These are phyloP conservation scores for Plasmopara viticola DNA, from an alignment of 352 stramenopile genomes.

Conservation along the genomic window DNA sequence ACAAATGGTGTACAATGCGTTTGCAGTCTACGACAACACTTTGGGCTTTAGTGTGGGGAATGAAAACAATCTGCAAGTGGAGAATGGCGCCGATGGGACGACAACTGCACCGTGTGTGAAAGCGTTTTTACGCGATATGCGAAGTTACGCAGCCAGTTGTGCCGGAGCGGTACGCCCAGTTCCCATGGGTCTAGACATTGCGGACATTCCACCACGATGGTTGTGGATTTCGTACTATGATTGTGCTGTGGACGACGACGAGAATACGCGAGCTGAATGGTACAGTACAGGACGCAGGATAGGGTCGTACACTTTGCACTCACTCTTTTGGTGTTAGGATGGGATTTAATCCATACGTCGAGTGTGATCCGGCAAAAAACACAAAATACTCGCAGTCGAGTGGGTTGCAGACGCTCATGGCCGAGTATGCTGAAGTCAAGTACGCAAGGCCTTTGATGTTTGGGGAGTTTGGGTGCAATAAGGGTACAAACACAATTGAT, in stretches of 20 bases:
- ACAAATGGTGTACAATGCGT: slow-evolving; percentile 66
- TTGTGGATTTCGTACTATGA: slow-evolving; percentile 69
- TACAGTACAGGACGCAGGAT: too few relatives aligned
- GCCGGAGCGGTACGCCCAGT: slow-evolving; percentile 31
- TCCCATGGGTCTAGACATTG: slow-evolving; percentile 57
- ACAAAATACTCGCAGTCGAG: slow-evolving; percentile 46
- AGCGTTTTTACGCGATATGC: slow-evolving; percentile 49
- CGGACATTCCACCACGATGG: slow-evolving; percentile 44
- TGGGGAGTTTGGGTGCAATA: slow-evolving; percentile 75
- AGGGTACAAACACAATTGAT: slow-evolving; percentile 56
- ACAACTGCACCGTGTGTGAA: slow-evolving; percentile 57
- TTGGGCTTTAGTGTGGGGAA: slow-evolving; percentile 57
- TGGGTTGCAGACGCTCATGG: slow-evolving; percentile 54
- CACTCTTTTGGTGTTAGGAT: too few relatives aligned
- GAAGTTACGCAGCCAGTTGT: slow-evolving; percentile 46
- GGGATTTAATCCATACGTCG: slow-evolving; percentile 60
- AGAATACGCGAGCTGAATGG: slow-evolving; percentile 46
- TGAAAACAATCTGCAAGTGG: slow-evolving; percentile 45
- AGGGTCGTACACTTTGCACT: too few relatives aligned
- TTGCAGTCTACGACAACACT: slow-evolving; percentile 72
- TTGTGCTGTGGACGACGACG: slow-evolving; percentile 38
- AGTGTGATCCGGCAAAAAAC: slow-evolving; percentile 51
- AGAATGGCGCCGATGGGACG: slow-evolving; percentile 24
- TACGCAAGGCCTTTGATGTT: slow-evolving; percentile 66
- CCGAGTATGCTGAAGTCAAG: slow-evolving; percentile 36